Conservation (phyloP, 2,329 filamentous ascomycete species). For the Chaetothyriales sp. region DNA sequence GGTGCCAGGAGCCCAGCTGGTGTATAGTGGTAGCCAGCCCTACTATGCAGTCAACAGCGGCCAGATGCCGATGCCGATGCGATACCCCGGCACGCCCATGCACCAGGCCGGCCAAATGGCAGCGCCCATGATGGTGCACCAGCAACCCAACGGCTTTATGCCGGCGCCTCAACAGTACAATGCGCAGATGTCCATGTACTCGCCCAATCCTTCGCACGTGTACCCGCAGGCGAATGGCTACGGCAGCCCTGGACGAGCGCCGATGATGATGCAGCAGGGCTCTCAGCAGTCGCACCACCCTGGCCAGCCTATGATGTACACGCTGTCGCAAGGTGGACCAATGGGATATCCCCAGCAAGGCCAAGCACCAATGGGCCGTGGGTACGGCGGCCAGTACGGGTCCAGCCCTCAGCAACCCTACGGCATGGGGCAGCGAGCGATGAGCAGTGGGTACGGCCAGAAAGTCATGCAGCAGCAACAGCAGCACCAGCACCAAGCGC, state of each 20-base stretch:
- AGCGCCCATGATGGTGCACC: constrained; percentile 71
- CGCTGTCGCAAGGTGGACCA: constrained; percentile 46
- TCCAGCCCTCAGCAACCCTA: constrained; percentile 52
- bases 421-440: constrained; percentile 44
- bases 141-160: constrained; percentile 57
- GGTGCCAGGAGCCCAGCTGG: constrained; percentile 55
- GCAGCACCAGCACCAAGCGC: constrained; percentile 21
- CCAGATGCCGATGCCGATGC: constrained; percentile 47
- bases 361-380: constrained; percentile 50
- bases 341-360: constrained; percentile 51
- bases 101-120: constrained; percentile 60
- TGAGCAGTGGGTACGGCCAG: constrained; percentile 43
- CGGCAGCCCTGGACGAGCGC: constrained; percentile 76
- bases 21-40: constrained; percentile 48
- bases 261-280: constrained; percentile 89
- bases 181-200: constrained; percentile 72
- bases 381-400: constrained; percentile 51
- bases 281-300: constrained; percentile 81
- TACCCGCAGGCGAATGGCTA: constrained; percentile 47
- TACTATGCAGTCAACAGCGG: constrained; percentile 47
- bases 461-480: constrained; percentile 31
- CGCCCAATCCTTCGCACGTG: constrained; percentile 58
- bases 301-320: constrained; percentile 42
- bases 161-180: constrained; percentile 54
- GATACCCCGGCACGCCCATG: constrained; percentile 57